Base-by-base conservation (phyloP, 2,329 filamentous ascomycete species). In the Lasiodiplodia sp. region DNA sequence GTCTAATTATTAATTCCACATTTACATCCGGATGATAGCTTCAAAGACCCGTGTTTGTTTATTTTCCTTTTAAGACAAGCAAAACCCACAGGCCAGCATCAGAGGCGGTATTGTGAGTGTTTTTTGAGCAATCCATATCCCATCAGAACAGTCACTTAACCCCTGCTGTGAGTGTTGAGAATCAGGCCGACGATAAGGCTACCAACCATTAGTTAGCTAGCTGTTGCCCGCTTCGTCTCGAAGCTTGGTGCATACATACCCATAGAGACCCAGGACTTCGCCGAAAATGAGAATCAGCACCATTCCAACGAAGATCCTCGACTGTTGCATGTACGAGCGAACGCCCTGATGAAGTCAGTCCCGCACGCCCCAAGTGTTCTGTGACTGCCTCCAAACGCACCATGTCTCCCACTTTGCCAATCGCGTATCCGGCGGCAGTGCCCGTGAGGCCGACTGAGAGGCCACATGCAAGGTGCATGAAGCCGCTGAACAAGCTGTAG, bases 281-380 rank as follows among this genome's bases (percentile, higher is more conserved):
- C 93, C 96, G 79, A 99, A 99, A 88, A 99, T 99, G 72, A 98
- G 87, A 74, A 98, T 98, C 75, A 99, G 84, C 57, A 99, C 95
- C 96, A 98, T 98, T 81, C 96, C 96, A 62, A 99, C 96, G 75
- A 97, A 99, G 73, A 99, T 92, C 72, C 95, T 89, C 62, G 92
- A 96, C 82, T 99, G 96, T 76, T 93, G 89, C 94, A 99, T 97
- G 84, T 96, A 98, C 68, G 94, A 90, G 75, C 96, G 90, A 66
- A 98, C 95, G 70, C 96, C 88, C 86, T 88, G 69, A 53, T 12
- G 12, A 10, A 1, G 67, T 80, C 55, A 67, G 65, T 23, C 10
- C 37, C 21, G 21, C 23, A 28, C 65, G 28, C 44, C 28, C 37
- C 10, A 12, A 8, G n/a, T 37, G 5, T 18, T 47, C n/a, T 40